phyloP scores from a whole-genome alignment of 306 rosid species.

The Rosa persica region DNA sequence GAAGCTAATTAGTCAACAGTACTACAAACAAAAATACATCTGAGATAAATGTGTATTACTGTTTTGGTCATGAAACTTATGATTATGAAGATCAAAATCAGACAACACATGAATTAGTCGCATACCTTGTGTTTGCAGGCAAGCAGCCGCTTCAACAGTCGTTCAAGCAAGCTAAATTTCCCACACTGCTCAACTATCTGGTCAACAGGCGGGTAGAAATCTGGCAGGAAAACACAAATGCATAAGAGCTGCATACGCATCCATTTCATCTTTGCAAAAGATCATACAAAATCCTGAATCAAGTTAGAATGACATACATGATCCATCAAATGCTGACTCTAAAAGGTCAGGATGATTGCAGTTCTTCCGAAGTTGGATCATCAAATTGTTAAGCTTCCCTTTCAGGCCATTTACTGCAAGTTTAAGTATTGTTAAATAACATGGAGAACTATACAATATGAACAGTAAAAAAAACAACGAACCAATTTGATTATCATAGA shows the following conservation, averaged over 20 bases:
- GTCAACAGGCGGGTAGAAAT: slow-evolving; percentile 63
- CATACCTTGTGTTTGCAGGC: slow-evolving; percentile 76
- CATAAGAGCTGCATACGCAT: slow-evolving; percentile 15
- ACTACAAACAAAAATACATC: slow-evolving; percentile 19
- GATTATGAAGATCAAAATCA: not conserved
- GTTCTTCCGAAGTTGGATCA: slow-evolving; percentile 87
- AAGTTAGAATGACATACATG: slow-evolving; percentile 40
- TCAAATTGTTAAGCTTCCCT: slow-evolving; percentile 53
- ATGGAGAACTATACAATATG: not conserved
- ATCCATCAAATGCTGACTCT: slow-evolving; percentile 56
- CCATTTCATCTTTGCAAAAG: slow-evolving; percentile 14
- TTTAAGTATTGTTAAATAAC: not conserved
- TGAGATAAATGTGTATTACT: not conserved
- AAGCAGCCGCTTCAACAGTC: slow-evolving; percentile 61
- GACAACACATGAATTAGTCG: not conserved
- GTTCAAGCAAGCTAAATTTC: slow-evolving; percentile 76
- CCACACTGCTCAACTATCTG: slow-evolving; percentile 87
- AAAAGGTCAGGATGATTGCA: slow-evolving; percentile 95
- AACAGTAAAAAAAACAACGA: not conserved
- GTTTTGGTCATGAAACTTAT: not conserved
- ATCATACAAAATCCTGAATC: not conserved
- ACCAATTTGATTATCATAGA: not conserved
- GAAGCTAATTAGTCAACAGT: slow-evolving; percentile 25
- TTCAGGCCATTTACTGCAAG: slow-evolving; percentile 44
- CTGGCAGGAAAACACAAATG: slow-evolving; percentile 39